Evolutionary conservation across 352 stramenopile species (phyloP).

Genomic region (Peronosclerospora sorghi): DNA sequence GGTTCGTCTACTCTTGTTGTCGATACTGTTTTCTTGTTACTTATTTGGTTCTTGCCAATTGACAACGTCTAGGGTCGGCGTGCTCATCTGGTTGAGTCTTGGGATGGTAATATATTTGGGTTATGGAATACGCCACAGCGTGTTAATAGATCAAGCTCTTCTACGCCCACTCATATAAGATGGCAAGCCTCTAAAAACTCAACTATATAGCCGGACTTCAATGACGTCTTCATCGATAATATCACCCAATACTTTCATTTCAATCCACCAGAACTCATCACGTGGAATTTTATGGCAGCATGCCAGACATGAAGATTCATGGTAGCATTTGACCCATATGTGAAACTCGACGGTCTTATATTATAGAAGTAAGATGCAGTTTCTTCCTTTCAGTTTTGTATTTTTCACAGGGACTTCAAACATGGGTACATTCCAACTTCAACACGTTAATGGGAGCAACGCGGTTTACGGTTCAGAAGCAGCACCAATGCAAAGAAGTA

Average conservation of each 20-base stretch:
- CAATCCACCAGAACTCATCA: no score
- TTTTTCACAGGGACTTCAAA: conserved; percentile 29
- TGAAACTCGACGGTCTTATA: conserved; percentile 15
- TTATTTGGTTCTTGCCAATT: conserved; percentile 4
- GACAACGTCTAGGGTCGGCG: conserved; percentile 36
- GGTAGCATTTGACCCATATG: conserved; percentile 29
- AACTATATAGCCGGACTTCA: not conserved
- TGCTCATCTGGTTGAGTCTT: conserved; percentile 54
- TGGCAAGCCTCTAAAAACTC: not conserved
- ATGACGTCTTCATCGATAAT: conserved; percentile 8
- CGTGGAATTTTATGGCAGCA: not conserved
- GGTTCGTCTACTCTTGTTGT: conserved; percentile 26
- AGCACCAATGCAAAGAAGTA: conserved; percentile 1
- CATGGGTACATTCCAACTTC: no score
- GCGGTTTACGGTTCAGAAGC: conserved; percentile 1
- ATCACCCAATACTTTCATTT: conserved; percentile 1
- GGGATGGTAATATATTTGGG: conserved; percentile 61
- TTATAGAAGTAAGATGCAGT: not conserved
- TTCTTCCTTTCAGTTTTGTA: not conserved
- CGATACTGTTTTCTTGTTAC: not conserved
- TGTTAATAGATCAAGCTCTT: conserved; percentile 22
- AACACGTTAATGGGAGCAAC: conserved; percentile 58
- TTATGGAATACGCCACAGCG: conserved; percentile 72
- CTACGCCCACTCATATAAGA: conserved; percentile 23
- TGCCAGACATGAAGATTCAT: not conserved